Percentiles rank a stretch among this genome's conserved stretches.
phyloP scores from a whole-genome alignment of 257 asterid genomes.

The Nicotiana knightiana region DNA sequence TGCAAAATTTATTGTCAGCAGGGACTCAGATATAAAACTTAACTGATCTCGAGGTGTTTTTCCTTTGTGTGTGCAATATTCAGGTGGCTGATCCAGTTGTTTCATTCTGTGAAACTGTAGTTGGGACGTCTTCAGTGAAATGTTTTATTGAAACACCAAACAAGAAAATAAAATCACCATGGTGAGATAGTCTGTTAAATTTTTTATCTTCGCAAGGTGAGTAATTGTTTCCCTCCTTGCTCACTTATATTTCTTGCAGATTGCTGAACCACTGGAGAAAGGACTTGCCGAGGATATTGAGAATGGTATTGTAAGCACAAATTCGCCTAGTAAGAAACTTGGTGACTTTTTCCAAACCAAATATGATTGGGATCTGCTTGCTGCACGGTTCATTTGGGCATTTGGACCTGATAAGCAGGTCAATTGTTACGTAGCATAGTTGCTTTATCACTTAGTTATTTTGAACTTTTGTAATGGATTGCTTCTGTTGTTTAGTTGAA shows the following conservation, averaged over 20 bases:
- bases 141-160: conserved; percentile 98
- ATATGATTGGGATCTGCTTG: conserved; percentile 95
- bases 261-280: conserved; percentile 96
- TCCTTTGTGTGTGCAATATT: neutral
- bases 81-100: conserved; percentile 99
- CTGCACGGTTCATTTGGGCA: conserved; percentile 96
- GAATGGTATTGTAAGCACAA: conserved; percentile 63
- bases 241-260: conserved; percentile 29
- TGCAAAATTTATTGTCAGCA: neutral
- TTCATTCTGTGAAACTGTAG: conserved; percentile 96
- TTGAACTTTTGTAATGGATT: neutral
- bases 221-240: neutral
- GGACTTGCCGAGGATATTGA: conserved; percentile 98
- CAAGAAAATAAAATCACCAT: conserved; percentile 96
- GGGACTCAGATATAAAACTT: neutral
- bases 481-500: neutral
- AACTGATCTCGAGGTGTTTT: neutral
- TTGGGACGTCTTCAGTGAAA: conserved; percentile 94
- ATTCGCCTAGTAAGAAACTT: neutral
- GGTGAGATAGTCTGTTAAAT: conserved; percentile 37
- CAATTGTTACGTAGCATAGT: neutral
- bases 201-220: neutral
- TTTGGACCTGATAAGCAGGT: conserved; percentile 97
- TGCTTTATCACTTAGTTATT: neutral
- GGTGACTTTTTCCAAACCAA: conserved; percentile 39